Evolutionary conservation across 2,329 filamentous ascomycete genomes (phyloP).

Genomic region (Talaromyces funiculosus): DNA sequence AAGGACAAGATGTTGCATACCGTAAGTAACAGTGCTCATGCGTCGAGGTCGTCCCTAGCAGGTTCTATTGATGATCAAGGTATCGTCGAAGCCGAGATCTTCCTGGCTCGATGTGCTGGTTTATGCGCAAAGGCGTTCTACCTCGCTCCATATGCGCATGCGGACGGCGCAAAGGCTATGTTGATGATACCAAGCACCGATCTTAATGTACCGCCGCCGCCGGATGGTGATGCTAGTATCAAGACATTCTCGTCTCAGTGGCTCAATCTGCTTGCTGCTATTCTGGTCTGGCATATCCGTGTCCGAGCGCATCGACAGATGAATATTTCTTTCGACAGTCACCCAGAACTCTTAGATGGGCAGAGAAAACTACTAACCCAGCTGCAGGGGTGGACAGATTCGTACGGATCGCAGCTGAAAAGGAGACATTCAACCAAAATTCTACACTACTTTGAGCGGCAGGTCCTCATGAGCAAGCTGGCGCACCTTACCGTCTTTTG

Average conservation of each 20-base stretch:
- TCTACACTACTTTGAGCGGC: not conserved
- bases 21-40: not conserved
- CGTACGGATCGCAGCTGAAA: not conserved
- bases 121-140: conserved; percentile 1
- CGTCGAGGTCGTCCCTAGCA: not conserved
- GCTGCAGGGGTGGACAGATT: not conserved
- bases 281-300: not conserved
- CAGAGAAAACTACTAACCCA: not conserved
- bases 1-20: not conserved
- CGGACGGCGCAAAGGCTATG: not conserved
- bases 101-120: not conserved
- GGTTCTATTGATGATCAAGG: conserved; percentile 4
- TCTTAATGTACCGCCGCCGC: not conserved
- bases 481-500: not conserved
- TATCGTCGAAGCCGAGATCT: not conserved
- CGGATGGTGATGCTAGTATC: not conserved
- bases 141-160: not conserved
- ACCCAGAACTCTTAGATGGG: not conserved
- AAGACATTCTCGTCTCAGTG: not conserved
- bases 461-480: not conserved
- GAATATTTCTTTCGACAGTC: not conserved
- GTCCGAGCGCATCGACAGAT: not conserved
- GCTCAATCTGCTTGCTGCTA: not conserved
- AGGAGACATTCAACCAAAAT: not conserved
- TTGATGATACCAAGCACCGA: not conserved